Conservation (phyloP, 2,329 filamentous ascomycete genomes). For the Pleurostoma richardsiae region DNA sequence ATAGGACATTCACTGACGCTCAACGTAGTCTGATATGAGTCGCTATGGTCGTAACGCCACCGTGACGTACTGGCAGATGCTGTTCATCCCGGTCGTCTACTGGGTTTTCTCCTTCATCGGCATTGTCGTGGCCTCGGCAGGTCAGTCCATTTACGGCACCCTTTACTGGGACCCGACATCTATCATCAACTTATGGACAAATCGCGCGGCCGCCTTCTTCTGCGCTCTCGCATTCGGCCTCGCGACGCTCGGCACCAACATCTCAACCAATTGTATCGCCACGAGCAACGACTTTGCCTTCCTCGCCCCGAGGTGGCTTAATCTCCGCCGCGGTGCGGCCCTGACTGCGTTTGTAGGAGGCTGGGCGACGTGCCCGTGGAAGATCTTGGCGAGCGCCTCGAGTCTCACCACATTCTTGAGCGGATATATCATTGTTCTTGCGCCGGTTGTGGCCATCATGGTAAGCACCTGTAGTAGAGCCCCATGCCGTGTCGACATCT, state of each 20-base stretch:
- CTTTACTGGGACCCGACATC: constrained; percentile 44
- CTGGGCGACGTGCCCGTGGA: constrained; percentile 29
- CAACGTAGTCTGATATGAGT: constrained; percentile 24
- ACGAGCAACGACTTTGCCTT: constrained; percentile 35
- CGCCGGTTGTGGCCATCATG: constrained; percentile 13
- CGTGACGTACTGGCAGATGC: constrained; percentile 30
- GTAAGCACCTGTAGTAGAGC: neutral
- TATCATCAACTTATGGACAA: constrained; percentile 35
- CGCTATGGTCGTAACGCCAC: constrained; percentile 10
- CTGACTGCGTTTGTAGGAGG: constrained; percentile 22
- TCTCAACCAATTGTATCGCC: constrained; percentile 40
- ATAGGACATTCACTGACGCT: neutral
- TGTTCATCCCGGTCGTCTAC: constrained; percentile 41
- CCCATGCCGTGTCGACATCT: neutral
- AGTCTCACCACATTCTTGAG: constrained; percentile 6
- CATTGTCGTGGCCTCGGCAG: constrained; percentile 41
- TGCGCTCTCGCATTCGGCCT: constrained; percentile 30
- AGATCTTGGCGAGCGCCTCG: constrained; percentile 20
- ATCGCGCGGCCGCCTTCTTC: constrained; percentile 22
- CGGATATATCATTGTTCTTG: constrained; percentile 11
- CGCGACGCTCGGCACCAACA: constrained; percentile 19
- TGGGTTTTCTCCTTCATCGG: constrained; percentile 40
- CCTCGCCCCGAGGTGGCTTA: constrained; percentile 21
- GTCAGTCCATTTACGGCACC: constrained; percentile 35
- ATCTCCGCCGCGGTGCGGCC: constrained; percentile 23